Evolutionary conservation across 2,329 filamentous ascomycete species (phyloP).

Genomic region (Herpotrichia juniperi): DNA sequence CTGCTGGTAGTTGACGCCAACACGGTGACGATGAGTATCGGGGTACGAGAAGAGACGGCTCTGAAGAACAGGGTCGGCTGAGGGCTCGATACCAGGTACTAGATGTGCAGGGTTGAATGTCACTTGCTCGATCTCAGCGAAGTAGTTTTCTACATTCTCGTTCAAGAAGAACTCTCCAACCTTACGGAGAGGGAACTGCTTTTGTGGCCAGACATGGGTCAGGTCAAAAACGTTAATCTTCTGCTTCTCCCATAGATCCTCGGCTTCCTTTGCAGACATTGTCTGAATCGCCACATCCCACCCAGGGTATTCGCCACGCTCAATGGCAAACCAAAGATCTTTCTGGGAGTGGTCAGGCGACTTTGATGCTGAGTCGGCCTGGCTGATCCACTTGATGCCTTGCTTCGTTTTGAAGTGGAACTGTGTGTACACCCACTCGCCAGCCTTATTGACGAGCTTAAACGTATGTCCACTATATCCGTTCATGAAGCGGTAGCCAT

Average conservation of each 20-base stretch:
- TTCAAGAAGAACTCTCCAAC: conserved; percentile 60
- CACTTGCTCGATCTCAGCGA: conserved; percentile 71
- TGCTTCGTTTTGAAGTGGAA: conserved; percentile 61
- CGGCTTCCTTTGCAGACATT: conserved; percentile 60
- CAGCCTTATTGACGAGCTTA: conserved; percentile 60
- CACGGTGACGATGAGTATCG: conserved; percentile 65
- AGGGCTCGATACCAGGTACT: conserved; percentile 71
- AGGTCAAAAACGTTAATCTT: conserved; percentile 62
- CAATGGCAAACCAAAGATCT: conserved; percentile 59
- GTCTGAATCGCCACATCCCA: conserved; percentile 60
- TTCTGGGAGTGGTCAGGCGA: conserved; percentile 60
- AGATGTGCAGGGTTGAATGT: conserved; percentile 73
- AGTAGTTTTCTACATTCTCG: conserved; percentile 65
- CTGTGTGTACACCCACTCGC: conserved; percentile 60
- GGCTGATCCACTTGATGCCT: conserved; percentile 58
- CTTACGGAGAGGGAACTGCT: conserved; percentile 59
- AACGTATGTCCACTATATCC: conserved; percentile 60
- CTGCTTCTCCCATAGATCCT: conserved; percentile 58
- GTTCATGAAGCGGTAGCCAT: conserved; percentile 62
- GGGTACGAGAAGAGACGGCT: conserved; percentile 74
- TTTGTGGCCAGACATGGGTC: conserved; percentile 61
- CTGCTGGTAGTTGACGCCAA: conserved; percentile 66
- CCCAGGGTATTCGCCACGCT: conserved; percentile 58
- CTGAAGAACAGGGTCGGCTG: conserved; percentile 73
- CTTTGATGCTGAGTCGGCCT: conserved; percentile 57